A percentile compares a stretch with the other conserved stretches of the same genome.
Conservation (phyloP, 306 rosid species). For the Alnus rubra region DNA sequence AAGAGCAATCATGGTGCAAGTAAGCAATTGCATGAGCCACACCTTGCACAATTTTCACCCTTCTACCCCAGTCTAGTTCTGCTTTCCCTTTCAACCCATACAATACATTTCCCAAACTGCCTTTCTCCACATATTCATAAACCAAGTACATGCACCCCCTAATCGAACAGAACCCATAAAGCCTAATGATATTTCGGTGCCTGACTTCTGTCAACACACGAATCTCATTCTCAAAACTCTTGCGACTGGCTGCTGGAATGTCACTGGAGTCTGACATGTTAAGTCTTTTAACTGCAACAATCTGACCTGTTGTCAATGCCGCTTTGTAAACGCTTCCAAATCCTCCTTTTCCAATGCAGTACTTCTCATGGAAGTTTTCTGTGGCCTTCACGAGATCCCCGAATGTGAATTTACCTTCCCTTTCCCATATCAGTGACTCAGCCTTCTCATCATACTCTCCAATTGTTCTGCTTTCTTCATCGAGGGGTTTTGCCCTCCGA, state of each 20-base stretch:
- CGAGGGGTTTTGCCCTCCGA: constrained; percentile 5
- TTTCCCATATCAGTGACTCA: constrained; percentile 34
- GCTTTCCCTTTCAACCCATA: constrained; percentile 44
- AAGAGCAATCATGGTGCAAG: constrained; percentile 65
- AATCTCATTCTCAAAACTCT: constrained; percentile 62
- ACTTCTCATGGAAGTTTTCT: constrained; percentile 49
- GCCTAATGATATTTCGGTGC: constrained; percentile 71
- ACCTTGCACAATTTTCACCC: constrained; percentile 57
- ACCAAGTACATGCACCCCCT: constrained; percentile 57
- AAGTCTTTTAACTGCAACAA: constrained; percentile 63
- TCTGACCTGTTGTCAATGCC: constrained; percentile 34
- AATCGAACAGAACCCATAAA: constrained; percentile 59
- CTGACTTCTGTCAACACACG: constrained; percentile 53
- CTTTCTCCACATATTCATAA: constrained; percentile 53
- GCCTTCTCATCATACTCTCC: constrained; percentile 1
- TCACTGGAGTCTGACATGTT: constrained; percentile 42
- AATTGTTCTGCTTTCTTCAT: constrained; percentile 38
- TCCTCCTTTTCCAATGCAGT: constrained; percentile 77
- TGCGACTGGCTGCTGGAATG: constrained; percentile 42
- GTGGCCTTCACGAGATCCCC: constrained; percentile 55
- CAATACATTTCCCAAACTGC: constrained; percentile 53
- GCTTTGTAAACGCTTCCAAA: constrained; percentile 70
- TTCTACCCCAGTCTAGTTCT: constrained; percentile 50
- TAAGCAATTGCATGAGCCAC: constrained; percentile 67
- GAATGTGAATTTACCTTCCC: constrained; percentile 44